Conservation (phyloP, 2,329 filamentous ascomycete genomes). For the Arthrobotrys conoides region DNA sequence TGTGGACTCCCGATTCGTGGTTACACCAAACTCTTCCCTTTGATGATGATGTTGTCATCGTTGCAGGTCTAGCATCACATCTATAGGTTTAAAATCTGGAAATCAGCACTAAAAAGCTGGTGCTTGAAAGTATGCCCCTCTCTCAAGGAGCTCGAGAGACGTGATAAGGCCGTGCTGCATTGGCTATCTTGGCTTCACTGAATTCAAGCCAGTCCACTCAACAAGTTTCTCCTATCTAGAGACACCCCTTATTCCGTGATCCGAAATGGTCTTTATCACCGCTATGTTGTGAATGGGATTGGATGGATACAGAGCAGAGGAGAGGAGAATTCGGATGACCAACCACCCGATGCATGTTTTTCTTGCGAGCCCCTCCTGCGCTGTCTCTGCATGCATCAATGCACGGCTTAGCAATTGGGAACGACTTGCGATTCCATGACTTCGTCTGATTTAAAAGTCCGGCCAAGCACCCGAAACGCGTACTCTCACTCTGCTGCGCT, state of each 20-base stretch:
- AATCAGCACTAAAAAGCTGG: background rate
- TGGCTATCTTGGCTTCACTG: slow-evolving; percentile 15
- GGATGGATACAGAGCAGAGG: background rate
- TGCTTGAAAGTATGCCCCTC: background rate
- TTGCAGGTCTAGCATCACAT: background rate
- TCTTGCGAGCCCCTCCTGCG: slow-evolving; percentile 31
- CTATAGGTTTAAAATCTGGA: background rate
- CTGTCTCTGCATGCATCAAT: slow-evolving; percentile 46
- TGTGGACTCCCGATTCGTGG: slow-evolving; percentile 16
- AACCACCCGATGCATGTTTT: slow-evolving; percentile 27
- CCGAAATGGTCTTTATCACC: slow-evolving; percentile 33
- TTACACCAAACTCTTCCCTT: slow-evolving; percentile 32
- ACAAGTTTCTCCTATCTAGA: slow-evolving; percentile 11
- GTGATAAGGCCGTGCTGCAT: slow-evolving; percentile 20
- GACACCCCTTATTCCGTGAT: slow-evolving; percentile 18
- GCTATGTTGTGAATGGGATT: slow-evolving; percentile 16
- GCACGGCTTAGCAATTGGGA: slow-evolving; percentile 29
- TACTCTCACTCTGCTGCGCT: slow-evolving; percentile 6
- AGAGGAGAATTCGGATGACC: slow-evolving; percentile 13
- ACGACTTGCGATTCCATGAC: slow-evolving; percentile 29
- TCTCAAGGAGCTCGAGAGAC: slow-evolving; percentile 7
- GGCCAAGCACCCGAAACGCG: slow-evolving; percentile 27
- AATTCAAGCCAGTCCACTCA: slow-evolving; percentile 6
- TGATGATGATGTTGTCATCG: slow-evolving; percentile 21
- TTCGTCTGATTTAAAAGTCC: slow-evolving; percentile 39